Base-by-base conservation (phyloP, 1,139 yeast species). In the Yamadazyma sp. region DNA sequence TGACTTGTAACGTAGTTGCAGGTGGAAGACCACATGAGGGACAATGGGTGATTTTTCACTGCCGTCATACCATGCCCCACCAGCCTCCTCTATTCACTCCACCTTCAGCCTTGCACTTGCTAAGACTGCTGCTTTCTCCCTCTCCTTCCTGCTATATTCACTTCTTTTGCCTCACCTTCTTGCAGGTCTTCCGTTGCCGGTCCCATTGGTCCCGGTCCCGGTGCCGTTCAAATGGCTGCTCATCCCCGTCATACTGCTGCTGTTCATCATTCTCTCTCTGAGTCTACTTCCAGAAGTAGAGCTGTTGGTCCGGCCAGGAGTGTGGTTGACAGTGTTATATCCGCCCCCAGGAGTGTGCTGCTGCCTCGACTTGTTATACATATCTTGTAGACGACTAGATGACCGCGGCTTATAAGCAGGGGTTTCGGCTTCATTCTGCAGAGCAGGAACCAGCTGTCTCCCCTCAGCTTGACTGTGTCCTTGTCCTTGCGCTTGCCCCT, bases 331-430 rank as follows among this genome's bases (percentile, higher is more conserved):
- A 1, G 61, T 46, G 43, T 50, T 59, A 44, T 67, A 64, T 2
- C 67, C 66, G 11, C 63, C 55, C 5, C 69, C 70, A 0, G 71
- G 70, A 3, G 60, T 49, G n/a, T 65, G 53, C 39, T 69, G 71
- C 45, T 69, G 74, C 34, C 74, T 56, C n/a, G 75, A 66, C 46
- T 62, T 64, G 45, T 70, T 65, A 49, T 71, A 65, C 67, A 72
- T 56, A 38, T 68, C 75, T 48, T 66, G 70, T 36, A 72, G 59
- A 32, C 69, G 54, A 42, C 73, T 64, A 8, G 67, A 56, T 3
- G 68, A 55, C 36, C 75, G 56, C 8, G 70, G 66, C 16, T 63
- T 56, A 45, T 64, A 64, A 5, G 33, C 3, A 8, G 18, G 36
- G 3, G 14, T 17, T 5, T 22, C 28, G 12, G 17, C 17, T 12